Conservation (phyloP, 192 early-diverging fungal genomes). For the Umbelopsis ramanniana region DNA sequence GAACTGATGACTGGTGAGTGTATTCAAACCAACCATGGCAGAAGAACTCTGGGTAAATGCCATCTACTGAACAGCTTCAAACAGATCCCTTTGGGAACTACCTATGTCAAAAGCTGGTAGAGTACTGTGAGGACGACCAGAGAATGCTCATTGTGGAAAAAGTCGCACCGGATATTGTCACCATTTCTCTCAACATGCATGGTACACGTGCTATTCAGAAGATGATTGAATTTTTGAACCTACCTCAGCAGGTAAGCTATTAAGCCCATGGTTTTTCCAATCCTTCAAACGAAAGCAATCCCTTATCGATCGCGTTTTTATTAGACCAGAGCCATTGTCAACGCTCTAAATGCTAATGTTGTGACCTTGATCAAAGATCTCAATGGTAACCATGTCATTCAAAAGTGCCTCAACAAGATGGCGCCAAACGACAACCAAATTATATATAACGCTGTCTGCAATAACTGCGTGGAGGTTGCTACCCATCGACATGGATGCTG, state of each 20-base stretch:
- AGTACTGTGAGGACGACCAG: slow-evolving; percentile 78
- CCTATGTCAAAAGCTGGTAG: slow-evolving; percentile 85
- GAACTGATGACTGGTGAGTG: slow-evolving; percentile 77
- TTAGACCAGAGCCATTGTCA: slow-evolving; percentile 67
- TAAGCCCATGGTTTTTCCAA: too few relatives aligned
- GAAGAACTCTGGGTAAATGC: background rate
- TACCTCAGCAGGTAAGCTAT: slow-evolving; percentile 51
- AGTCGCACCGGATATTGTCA: slow-evolving; percentile 74
- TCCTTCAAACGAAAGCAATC: too few relatives aligned
- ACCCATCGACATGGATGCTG: slow-evolving; percentile 92
- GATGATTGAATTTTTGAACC: slow-evolving; percentile 83
- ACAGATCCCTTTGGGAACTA: slow-evolving; percentile 93
- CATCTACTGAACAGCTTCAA: background rate
- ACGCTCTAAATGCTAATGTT: slow-evolving; percentile 68
- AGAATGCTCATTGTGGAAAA: slow-evolving; percentile 71
- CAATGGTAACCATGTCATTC: slow-evolving; percentile 92
- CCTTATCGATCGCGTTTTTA: background rate
- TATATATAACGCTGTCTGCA: slow-evolving; percentile 81
- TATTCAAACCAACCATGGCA: background rate
- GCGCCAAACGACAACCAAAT: slow-evolving; percentile 81
- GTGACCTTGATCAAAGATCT: slow-evolving; percentile 87
- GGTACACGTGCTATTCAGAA: slow-evolving; percentile 91
- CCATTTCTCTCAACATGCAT: slow-evolving; percentile 89
- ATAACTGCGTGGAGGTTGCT: slow-evolving; percentile 79
- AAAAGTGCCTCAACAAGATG: slow-evolving; percentile 85